phyloP scores from a whole-genome alignment of 331 rosid species.

The Malus hybrid region DNA sequence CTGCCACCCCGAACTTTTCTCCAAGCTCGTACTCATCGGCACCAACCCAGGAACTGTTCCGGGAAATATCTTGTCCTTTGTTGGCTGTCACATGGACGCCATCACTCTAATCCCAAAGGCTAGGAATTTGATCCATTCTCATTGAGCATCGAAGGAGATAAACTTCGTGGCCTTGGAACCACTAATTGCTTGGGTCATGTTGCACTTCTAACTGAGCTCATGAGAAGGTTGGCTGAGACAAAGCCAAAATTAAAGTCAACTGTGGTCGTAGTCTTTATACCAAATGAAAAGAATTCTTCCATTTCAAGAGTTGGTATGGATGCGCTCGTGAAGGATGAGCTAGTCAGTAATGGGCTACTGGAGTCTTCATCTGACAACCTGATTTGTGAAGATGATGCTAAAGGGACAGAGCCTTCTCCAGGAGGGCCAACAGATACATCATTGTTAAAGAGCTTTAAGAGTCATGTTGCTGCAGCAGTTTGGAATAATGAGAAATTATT shows the following conservation, averaged over 20 bases:
- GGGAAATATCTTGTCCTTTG: slow-evolving; percentile 64
- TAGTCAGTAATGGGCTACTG: slow-evolving; percentile 24
- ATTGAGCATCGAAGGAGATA: slow-evolving; percentile 77
- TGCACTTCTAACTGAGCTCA: slow-evolving; percentile 76
- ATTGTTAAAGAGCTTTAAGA: no score
- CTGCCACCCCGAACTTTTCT: no score
- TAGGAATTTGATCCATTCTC: slow-evolving; percentile 93
- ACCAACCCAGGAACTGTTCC: slow-evolving; percentile 65
- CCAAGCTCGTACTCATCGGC: no score
- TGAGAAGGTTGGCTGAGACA: slow-evolving; percentile 70
- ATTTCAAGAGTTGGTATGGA: slow-evolving; percentile 88
- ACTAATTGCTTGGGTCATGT: slow-evolving; percentile 96
- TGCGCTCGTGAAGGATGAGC: slow-evolving; percentile 75
- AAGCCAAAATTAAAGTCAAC: slow-evolving; percentile 66
- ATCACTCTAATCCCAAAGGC: slow-evolving; percentile 75
- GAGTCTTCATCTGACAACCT: no score
- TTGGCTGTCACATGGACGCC: slow-evolving; percentile 92
- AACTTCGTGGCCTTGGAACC: slow-evolving; percentile 87
- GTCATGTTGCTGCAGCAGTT: no score
- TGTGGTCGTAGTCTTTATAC: slow-evolving; percentile 81
- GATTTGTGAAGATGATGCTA: no score
- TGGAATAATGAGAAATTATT: no score
- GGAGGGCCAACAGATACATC: no score
- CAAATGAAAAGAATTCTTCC: slow-evolving; percentile 84
- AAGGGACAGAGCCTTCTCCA: no score